Conservation (phyloP, 345 rosid species). For the Citrus hindsii region DNA sequence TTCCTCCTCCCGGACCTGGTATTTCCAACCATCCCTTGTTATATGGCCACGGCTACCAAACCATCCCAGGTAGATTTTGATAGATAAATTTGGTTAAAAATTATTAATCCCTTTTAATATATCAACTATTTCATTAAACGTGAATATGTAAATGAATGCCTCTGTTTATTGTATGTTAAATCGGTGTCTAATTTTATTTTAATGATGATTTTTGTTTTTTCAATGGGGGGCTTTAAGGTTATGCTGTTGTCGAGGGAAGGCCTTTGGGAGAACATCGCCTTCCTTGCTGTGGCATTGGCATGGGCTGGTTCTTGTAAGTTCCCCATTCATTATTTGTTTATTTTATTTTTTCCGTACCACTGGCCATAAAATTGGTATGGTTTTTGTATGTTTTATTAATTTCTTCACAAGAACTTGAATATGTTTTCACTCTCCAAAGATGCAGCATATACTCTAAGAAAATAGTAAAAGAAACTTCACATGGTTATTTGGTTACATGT, state of each 20-base stretch:
- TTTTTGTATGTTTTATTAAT: neutral
- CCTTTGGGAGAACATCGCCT: slow-evolving; percentile 47
- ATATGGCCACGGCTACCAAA: slow-evolving; percentile 45
- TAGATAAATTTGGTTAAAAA: neutral
- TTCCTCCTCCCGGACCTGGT: slow-evolving; percentile 23
- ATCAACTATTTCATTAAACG: neutral
- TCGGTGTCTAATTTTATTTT: neutral
- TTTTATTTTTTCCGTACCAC: neutral
- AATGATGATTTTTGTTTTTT: neutral
- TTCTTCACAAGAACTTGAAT: neutral
- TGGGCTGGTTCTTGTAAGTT: slow-evolving; percentile 92
- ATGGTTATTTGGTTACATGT: neutral
- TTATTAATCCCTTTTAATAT: neutral
- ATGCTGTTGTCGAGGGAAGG: slow-evolving; percentile 47
- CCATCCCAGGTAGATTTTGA: slow-evolving; percentile 32
- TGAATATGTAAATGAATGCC: neutral
- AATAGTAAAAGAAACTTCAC: neutral
- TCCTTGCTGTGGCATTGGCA: slow-evolving; percentile 85
- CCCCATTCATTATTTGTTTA: neutral
- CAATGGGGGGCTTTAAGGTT: slow-evolving; percentile 36
- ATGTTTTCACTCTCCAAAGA: neutral
- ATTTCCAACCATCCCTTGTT: slow-evolving; percentile 20
- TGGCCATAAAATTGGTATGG: neutral
- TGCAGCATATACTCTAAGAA: neutral
- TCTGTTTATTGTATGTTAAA: neutral